These are phyloP conservation scores for Aegilops longissima DNA, from an alignment of 176 grass and related monocot species.

Conservation along the genomic window DNA sequence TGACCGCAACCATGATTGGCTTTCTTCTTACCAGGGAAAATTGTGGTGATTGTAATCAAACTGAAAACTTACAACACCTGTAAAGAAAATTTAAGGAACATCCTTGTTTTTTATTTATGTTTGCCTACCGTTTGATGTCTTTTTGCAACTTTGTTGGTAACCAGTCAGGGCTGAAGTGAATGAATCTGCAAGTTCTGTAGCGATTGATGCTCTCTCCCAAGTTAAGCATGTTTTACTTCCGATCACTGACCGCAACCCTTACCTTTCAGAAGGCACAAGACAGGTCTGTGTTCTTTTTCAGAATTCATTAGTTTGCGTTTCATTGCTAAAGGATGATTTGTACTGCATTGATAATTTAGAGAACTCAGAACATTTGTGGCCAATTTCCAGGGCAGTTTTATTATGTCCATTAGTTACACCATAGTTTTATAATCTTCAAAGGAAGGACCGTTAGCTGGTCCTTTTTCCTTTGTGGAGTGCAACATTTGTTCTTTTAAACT, in stretches of 20 bases:
- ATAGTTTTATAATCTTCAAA: background rate
- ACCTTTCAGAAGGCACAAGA: slow-evolving; percentile 97
- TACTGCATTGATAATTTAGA: background rate
- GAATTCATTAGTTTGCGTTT: background rate
- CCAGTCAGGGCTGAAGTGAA: slow-evolving; percentile 77
- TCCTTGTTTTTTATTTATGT: background rate
- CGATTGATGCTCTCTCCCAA: slow-evolving; percentile 67
- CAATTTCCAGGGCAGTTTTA: background rate
- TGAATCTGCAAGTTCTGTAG: slow-evolving; percentile 61
- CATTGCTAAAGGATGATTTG: background rate
- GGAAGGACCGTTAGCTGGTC: background rate
- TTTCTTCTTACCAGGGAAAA: background rate
- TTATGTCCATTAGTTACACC: background rate
- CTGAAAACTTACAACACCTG: background rate
- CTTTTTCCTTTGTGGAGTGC: slow-evolving; percentile 1
- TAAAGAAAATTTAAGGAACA: background rate
- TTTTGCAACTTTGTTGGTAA: slow-evolving; percentile 13
- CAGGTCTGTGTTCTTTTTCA: slow-evolving; percentile 52
- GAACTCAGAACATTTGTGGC: background rate
- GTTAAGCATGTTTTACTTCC: slow-evolving; percentile 95
- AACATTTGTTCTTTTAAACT: background rate
- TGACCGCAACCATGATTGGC: background rate
- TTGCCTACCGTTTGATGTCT: slow-evolving; percentile 18
- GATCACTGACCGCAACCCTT: slow-evolving; percentile 85
- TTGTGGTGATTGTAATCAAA: background rate